Evolutionary conservation across 2,329 filamentous ascomycete species (phyloP).

Genomic region (Aspergillus novoparasiticus): DNA sequence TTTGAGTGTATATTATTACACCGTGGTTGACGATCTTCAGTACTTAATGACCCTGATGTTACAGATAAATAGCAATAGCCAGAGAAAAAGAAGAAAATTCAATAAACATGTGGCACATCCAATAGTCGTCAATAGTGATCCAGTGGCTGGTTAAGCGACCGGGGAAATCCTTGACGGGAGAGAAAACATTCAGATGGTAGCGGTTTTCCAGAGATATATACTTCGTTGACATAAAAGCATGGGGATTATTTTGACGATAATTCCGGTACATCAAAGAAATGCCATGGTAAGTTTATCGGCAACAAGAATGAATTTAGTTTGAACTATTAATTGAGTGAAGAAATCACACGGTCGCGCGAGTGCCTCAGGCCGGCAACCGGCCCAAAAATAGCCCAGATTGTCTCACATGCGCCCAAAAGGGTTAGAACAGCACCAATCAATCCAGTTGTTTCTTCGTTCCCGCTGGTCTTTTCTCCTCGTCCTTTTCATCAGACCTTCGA

Average conservation of each 20-base stretch:
- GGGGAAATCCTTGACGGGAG: background rate
- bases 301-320: background rate
- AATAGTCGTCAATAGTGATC: background rate
- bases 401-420: slow-evolving; percentile 23
- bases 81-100: background rate
- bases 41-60: slow-evolving; percentile 4
- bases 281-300: background rate
- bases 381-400: slow-evolving; percentile 27
- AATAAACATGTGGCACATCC: background rate
- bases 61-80: background rate
- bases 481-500: background rate
- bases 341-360: background rate
- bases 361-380: slow-evolving; percentile 14
- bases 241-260: background rate
- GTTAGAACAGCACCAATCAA: slow-evolving; percentile 14
- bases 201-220: background rate
- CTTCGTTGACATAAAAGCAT: background rate
- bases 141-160: background rate
- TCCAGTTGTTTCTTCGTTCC: slow-evolving; percentile 5
- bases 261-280: background rate
- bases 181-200: background rate
- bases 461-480: slow-evolving; percentile 1
- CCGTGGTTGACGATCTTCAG: background rate
- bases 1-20: background rate
- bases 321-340: background rate